phyloP scores from a whole-genome alignment of 1,284 basidiomycete genomes.

The Volvariella volvacea region DNA sequence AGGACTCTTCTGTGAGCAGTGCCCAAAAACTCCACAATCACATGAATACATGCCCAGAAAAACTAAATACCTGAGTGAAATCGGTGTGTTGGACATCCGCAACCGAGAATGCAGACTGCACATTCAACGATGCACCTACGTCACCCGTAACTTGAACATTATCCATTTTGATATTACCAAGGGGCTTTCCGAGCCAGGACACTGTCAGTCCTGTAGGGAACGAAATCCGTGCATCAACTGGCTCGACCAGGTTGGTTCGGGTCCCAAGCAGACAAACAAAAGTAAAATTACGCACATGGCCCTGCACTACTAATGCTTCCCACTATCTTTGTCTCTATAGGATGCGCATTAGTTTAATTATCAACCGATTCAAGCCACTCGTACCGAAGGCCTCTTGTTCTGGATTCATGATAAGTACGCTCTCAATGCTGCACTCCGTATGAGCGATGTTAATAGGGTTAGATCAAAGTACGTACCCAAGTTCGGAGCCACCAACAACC shows the following conservation, averaged over 20 bases:
- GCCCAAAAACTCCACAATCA: slow-evolving; percentile 21
- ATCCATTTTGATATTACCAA: slow-evolving; percentile 62
- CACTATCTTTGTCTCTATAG: slow-evolving; percentile 45
- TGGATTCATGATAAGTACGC: slow-evolving; percentile 52
- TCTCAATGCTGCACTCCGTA: slow-evolving; percentile 37
- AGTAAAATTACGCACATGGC: slow-evolving; percentile 45
- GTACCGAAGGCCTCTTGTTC: slow-evolving; percentile 55
- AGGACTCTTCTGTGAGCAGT: slow-evolving; percentile 61
- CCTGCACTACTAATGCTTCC: slow-evolving; percentile 72
- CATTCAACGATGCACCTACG: slow-evolving; percentile 55
- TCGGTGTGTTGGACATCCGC: slow-evolving; percentile 52
- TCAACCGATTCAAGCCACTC: slow-evolving; percentile 10
- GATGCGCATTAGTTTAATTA: neutral
- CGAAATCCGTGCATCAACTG: slow-evolving; percentile 66
- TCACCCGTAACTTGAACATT: slow-evolving; percentile 53
- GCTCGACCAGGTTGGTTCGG: too few relatives aligned
- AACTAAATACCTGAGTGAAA: slow-evolving; percentile 61
- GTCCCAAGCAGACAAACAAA: neutral
- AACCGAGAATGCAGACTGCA: slow-evolving; percentile 54
- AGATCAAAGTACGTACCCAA: slow-evolving; percentile 36
- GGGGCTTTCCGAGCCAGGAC: slow-evolving; percentile 50
- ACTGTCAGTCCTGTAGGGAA: slow-evolving; percentile 63
- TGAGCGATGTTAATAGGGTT: neutral
- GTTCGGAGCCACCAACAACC: slow-evolving; percentile 53
- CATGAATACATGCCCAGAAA: neutral